Evolutionary conservation across 202 grass and related monocot genomes (phyloP).

Genomic region (Eragrostis tef): DNA sequence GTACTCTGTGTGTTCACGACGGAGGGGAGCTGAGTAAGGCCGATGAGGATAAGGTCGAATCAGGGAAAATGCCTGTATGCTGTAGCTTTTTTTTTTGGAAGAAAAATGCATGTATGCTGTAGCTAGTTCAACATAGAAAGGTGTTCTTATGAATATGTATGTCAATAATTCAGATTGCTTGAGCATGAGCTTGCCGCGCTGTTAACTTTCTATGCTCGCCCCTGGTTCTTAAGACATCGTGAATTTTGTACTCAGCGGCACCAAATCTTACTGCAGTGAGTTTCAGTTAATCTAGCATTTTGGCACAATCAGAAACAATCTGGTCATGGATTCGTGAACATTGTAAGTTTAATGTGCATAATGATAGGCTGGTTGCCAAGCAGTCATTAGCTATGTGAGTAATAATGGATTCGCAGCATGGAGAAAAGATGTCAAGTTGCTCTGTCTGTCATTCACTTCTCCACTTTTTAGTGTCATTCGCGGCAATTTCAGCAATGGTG

Average conservation of each 20-base stretch:
- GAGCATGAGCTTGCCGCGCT: too few species aligned
- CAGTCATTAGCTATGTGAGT: slow-evolving; percentile 58
- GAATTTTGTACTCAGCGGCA: too few species aligned
- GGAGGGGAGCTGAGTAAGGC: too few species aligned
- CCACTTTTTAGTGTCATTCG: slow-evolving; percentile 36
- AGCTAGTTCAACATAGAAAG: not conserved
- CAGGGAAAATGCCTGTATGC: not conserved
- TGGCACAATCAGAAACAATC: not conserved
- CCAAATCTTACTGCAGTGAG: not conserved
- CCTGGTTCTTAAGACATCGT: too few species aligned
- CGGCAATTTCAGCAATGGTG: slow-evolving; percentile 18
- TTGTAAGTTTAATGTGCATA: not conserved
- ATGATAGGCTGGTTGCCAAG: slow-evolving; percentile 47
- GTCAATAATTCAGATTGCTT: too few species aligned
- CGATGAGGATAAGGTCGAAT: not conserved
- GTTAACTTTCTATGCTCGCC: too few species aligned
- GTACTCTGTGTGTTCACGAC: not conserved
- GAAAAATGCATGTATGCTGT: too few species aligned
- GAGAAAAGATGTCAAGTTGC: not conserved
- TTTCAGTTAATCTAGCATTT: not conserved
- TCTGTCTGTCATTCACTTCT: not conserved
- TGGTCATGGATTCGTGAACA: not conserved
- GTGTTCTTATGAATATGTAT: too few species aligned
- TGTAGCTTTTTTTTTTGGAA: too few species aligned
- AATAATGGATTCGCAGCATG: not conserved